Percentiles rank a stretch among this genome's conserved stretches.
phyloP scores from a whole-genome alignment of 169 alveolate species.

The Neospora caninum region DNA sequence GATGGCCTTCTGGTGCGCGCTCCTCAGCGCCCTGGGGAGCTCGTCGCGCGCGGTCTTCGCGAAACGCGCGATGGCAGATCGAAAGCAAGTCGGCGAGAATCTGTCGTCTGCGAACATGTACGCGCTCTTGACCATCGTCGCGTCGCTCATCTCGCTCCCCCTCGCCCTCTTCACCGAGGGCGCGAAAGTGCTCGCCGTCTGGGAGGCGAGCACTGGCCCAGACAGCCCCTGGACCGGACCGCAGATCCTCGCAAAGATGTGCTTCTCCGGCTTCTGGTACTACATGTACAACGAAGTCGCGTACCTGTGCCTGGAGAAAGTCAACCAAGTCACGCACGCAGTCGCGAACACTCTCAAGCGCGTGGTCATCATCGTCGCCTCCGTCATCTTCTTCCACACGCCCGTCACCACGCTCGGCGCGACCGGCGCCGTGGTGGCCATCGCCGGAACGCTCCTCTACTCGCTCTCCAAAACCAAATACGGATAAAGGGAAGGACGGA shows the following conservation, averaged over 20 bases:
- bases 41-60: conserved; percentile 69
- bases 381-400: conserved; percentile 78
- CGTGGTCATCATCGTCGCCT: conserved; percentile 79
- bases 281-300: conserved; percentile 83
- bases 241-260: conserved; percentile 58
- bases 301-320: conserved; percentile 80
- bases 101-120: conserved; percentile 78
- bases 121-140: conserved; percentile 78
- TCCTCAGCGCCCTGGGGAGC: conserved; percentile 82
- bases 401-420: conserved; percentile 79
- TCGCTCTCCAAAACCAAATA: conserved; percentile 70
- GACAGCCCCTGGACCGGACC: conserved; percentile 21
- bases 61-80: conserved; percentile 76
- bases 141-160: conserved; percentile 80
- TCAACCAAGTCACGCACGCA: conserved; percentile 85
- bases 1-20: conserved; percentile 81
- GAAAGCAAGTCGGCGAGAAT: conserved; percentile 78
- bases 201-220: conserved; percentile 68
- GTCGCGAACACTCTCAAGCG: conserved; percentile 85
- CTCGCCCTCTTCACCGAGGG: conserved; percentile 77
- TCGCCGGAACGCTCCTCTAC: conserved; percentile 80
- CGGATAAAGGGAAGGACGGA: neutral
- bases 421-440: conserved; percentile 81
- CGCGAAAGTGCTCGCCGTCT: conserved; percentile 64
- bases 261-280: conserved; percentile 80